phyloP scores from a whole-genome alignment of 106 monocot species.

The Cymbidium sinense region DNA sequence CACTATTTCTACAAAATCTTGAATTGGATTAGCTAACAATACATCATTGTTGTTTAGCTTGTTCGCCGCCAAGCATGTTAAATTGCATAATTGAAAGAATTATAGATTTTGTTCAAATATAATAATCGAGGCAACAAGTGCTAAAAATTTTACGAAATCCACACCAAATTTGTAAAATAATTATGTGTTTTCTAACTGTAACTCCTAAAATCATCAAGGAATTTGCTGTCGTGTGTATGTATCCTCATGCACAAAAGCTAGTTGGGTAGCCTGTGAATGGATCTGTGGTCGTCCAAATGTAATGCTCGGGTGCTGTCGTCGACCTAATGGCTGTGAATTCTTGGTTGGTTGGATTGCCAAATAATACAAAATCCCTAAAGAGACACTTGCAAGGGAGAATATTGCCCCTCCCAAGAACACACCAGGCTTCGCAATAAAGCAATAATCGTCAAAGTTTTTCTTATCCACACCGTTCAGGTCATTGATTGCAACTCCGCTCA shows the following conservation, averaged over 20 bases:
- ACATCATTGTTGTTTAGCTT: too few relatives aligned
- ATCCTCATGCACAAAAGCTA: slow-evolving; percentile 49
- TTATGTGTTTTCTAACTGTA: too few relatives aligned
- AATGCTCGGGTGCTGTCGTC: slow-evolving; percentile 45
- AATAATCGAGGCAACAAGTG: too few relatives aligned
- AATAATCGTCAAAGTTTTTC: slow-evolving; percentile 58
- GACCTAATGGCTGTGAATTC: background rate
- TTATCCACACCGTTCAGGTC: slow-evolving; percentile 43
- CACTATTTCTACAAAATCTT: too few relatives aligned
- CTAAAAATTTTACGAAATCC: too few relatives aligned
- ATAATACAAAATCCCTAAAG: slow-evolving; percentile 59
- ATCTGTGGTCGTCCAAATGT: slow-evolving; percentile 61
- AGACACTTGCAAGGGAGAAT: slow-evolving; percentile 49
- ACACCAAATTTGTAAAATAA: too few relatives aligned
- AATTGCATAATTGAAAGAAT: too few relatives aligned
- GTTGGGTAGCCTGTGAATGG: slow-evolving; percentile 51
- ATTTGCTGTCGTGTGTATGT: slow-evolving; percentile 44
- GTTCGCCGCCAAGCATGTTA: too few relatives aligned
- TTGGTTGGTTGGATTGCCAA: slow-evolving; percentile 33
- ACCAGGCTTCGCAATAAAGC: slow-evolving; percentile 80
- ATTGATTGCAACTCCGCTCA: slow-evolving; percentile 70
- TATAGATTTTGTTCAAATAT: too few relatives aligned
- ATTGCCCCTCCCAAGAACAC: slow-evolving; percentile 65
- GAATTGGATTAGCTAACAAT: too few relatives aligned
- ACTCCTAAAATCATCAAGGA: background rate